Conservation (phyloP, 768 basidiomycete genomes). For the Boletales sp. region DNA sequence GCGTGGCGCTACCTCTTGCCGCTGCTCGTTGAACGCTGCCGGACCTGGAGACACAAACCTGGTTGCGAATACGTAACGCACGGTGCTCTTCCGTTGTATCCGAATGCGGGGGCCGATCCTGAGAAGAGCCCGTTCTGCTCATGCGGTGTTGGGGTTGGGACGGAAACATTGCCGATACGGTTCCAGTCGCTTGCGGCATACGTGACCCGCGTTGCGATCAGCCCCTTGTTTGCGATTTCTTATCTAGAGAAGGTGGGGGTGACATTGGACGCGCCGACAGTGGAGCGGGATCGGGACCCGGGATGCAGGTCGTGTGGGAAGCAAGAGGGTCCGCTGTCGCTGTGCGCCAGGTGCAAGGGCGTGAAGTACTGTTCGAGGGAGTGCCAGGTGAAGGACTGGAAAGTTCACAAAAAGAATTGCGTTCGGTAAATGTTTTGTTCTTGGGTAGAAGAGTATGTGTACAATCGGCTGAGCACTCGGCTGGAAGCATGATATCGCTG, state of each 20-base stretch:
- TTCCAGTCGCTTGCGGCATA: conserved; percentile 43
- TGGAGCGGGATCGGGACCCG: neutral
- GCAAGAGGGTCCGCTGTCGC: conserved; percentile 20
- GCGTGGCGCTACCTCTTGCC: conserved; percentile 55
- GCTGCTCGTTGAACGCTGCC: conserved; percentile 48
- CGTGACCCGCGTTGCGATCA: conserved; percentile 47
- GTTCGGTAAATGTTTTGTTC: neutral
- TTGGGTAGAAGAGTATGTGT: too few relatives aligned
- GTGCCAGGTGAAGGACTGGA: conserved; percentile 50
- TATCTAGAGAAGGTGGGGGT: conserved; percentile 41
- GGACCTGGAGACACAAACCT: conserved; percentile 45
- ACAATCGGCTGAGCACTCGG: too few relatives aligned
- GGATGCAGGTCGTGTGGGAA: conserved; percentile 23
- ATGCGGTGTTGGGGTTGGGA: conserved; percentile 50
- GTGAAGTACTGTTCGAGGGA: conserved; percentile 40
- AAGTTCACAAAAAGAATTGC: conserved; percentile 40
- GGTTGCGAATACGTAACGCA: conserved; percentile 46
- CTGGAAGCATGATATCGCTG: too few relatives aligned
- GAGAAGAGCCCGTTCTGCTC: conserved; percentile 44
- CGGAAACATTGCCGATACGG: conserved; percentile 32
- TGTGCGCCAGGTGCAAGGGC: conserved; percentile 37
- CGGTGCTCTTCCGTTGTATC: conserved; percentile 35
- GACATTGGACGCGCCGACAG: neutral
- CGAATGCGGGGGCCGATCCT: conserved; percentile 29
- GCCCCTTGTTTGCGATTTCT: conserved; percentile 51